A percentile compares a stretch with the other conserved stretches of the same genome.
Evolutionary conservation across 345 rosid genomes (phyloP).

Genomic region (Draba incana): DNA sequence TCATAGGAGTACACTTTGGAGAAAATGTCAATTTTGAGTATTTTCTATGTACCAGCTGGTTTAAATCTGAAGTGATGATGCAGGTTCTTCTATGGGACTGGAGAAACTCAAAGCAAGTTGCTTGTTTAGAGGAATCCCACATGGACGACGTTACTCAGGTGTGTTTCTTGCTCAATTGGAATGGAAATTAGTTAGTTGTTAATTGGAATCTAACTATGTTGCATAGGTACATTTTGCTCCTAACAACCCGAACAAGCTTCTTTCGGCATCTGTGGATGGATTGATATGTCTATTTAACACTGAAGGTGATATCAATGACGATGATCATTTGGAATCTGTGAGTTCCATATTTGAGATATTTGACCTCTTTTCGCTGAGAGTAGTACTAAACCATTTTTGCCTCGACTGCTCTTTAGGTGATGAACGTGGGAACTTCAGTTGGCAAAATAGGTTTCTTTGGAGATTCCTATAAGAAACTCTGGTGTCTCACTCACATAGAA

Average conservation of each 20-base stretch:
- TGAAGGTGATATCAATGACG: slow-evolving; percentile 78
- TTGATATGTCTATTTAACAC: slow-evolving; percentile 84
- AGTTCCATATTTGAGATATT: slow-evolving; percentile 22
- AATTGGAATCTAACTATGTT: neutral
- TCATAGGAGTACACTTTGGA: neutral
- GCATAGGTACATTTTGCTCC: slow-evolving; percentile 76
- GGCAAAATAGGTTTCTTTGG: slow-evolving; percentile 87
- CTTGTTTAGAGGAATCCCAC: slow-evolving; percentile 89
- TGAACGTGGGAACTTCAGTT: slow-evolving; percentile 86
- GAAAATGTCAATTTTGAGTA: neutral
- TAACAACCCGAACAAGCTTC: slow-evolving; percentile 62
- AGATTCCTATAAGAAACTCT: slow-evolving; percentile 59
- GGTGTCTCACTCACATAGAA: slow-evolving; percentile 97
- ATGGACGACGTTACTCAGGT: slow-evolving; percentile 95
- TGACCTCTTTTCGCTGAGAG: neutral
- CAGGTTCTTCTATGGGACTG: slow-evolving; percentile 93
- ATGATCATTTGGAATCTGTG: slow-evolving; percentile 91
- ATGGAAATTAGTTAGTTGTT: slow-evolving; percentile 4
- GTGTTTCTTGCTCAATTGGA: neutral
- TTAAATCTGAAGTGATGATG: slow-evolving; percentile 9
- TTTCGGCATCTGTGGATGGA: slow-evolving; percentile 94
- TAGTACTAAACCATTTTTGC: slow-evolving; percentile 5
- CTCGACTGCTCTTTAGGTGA: slow-evolving; percentile 56
- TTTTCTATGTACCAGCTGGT: slow-evolving; percentile 7
- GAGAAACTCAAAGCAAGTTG: slow-evolving; percentile 91